Evolutionary conservation across 805 yeast genomes (phyloP).

Genomic region (Schwanniomyces yamadae): DNA sequence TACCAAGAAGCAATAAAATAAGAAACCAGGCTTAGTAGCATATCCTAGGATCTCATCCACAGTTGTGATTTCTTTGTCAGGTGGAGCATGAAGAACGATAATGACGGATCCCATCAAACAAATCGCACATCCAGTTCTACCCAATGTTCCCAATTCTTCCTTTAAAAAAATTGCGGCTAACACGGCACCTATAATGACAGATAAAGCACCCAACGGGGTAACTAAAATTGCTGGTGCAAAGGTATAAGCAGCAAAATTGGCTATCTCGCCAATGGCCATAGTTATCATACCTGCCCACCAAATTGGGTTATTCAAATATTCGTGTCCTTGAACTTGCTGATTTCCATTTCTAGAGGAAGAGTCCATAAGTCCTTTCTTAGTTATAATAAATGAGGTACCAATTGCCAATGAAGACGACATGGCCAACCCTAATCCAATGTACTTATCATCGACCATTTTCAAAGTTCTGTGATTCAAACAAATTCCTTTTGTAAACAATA

Average conservation of each 20-base stretch:
- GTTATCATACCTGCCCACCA: slow-evolving; percentile 95
- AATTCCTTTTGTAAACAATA: no score
- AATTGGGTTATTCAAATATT: slow-evolving; percentile 77
- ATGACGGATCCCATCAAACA: slow-evolving; percentile 86
- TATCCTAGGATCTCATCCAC: slow-evolving; percentile 83
- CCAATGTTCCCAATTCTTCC: slow-evolving; percentile 84
- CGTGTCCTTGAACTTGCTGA: slow-evolving; percentile 61
- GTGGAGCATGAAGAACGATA: slow-evolving; percentile 88
- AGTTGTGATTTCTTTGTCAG: slow-evolving; percentile 85
- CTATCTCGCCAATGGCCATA: slow-evolving; percentile 89
- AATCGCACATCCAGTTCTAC: slow-evolving; percentile 90
- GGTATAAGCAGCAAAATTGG: slow-evolving; percentile 92
- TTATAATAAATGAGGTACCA: slow-evolving; percentile 85
- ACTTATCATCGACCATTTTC: slow-evolving; percentile 69
- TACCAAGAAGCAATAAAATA: slow-evolving; percentile 65
- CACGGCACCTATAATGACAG: slow-evolving; percentile 90
- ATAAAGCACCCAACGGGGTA: slow-evolving; percentile 87
- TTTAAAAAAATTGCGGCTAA: slow-evolving; percentile 80
- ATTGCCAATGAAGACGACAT: slow-evolving; percentile 85
- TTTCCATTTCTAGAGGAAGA: slow-evolving; percentile 63
- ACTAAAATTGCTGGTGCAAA: slow-evolving; percentile 93
- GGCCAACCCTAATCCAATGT: slow-evolving; percentile 85
- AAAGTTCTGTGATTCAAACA: background rate
- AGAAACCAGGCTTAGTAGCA: slow-evolving; percentile 75
- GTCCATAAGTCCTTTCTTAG: slow-evolving; percentile 79